Evolutionary conservation across 2,329 filamentous ascomycete genomes (phyloP).

Genomic region (Teratosphaeria gauchensis): DNA sequence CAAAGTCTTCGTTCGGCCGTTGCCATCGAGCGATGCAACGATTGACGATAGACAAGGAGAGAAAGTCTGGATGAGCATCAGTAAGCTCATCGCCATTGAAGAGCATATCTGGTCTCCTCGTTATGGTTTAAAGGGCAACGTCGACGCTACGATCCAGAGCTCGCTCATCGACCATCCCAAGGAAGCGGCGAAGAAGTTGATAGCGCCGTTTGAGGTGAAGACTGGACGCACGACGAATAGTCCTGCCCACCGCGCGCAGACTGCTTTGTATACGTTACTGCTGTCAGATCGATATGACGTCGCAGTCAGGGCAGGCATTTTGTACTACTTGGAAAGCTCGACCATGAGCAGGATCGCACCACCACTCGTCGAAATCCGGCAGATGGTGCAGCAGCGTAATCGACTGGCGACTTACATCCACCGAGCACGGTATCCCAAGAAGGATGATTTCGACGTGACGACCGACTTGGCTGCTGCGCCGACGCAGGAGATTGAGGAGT

Average conservation of each 20-base stretch:
- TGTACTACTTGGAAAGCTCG: conserved; percentile 92
- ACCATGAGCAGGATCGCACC: conserved; percentile 77
- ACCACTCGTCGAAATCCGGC: conserved; percentile 76
- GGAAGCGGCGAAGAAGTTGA: conserved; percentile 51
- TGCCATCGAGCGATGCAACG: conserved; percentile 61
- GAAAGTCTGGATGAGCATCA: conserved; percentile 72
- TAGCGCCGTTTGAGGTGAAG: conserved; percentile 91
- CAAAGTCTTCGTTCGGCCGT: conserved; percentile 61
- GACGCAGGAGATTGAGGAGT: conserved; percentile 27
- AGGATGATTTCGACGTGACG: neutral
- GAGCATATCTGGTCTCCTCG: conserved; percentile 98
- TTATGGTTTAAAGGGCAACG: conserved; percentile 95
- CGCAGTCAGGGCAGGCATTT: conserved; percentile 75
- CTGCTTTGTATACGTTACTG: conserved; percentile 83
- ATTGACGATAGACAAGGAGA: conserved; percentile 72
- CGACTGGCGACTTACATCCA: conserved; percentile 76
- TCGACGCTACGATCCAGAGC: conserved; percentile 91
- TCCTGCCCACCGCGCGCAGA: conserved; percentile 81
- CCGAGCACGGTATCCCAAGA: conserved; percentile 15
- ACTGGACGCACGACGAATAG: conserved; percentile 75
- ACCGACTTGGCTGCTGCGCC: neutral
- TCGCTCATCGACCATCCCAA: conserved; percentile 63
- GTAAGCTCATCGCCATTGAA: conserved; percentile 89
- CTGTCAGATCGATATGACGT: conserved; percentile 93
- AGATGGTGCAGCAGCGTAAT: conserved; percentile 96